Evolutionary conservation across 1,284 basidiomycete species (phyloP).

Genomic region (Golubevia sp.): DNA sequence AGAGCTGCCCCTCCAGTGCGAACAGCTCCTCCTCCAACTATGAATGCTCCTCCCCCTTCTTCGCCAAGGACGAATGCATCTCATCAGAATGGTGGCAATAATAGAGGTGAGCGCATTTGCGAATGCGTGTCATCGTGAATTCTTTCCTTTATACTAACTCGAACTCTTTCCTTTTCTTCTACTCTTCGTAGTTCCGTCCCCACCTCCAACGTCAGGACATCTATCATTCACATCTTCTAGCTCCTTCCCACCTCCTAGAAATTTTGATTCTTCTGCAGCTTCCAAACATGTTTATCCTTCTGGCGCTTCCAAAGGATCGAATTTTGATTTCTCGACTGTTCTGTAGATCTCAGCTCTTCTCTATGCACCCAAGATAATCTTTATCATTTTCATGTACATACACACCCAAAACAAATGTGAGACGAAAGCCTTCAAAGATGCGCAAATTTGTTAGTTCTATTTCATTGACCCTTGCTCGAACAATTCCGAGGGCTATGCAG

Average conservation of each 20-base stretch:
- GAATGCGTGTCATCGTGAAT: neutral
- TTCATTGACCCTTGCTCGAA: no score
- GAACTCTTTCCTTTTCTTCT: neutral
- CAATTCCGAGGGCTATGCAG: no score
- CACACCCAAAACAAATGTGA: no score
- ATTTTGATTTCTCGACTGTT: conserved; percentile 15
- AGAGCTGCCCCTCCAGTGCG: neutral
- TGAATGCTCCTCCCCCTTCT: neutral
- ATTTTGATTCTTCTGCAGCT: conserved; percentile 21
- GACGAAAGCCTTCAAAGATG: neutral
- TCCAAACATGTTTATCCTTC: conserved; percentile 24
- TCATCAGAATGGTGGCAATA: neutral
- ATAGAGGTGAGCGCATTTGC: neutral
- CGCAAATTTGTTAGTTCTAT: neutral
- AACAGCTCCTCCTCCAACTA: conserved; percentile 19
- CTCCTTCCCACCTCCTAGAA: conserved; percentile 24
- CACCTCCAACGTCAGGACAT: conserved; percentile 20
- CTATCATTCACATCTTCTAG: conserved; percentile 19
- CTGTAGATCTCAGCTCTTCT: no score
- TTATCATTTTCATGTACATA: no score
- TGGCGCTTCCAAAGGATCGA: conserved; percentile 19
- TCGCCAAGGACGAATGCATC: neutral
- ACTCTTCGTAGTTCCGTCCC: conserved; percentile 14
- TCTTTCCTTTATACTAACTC: neutral
- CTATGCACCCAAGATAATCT: no score